These are phyloP conservation scores for Pseudomassariella vexata DNA, from an alignment of 2,329 filamentous ascomycete species.

Conservation along the genomic window DNA sequence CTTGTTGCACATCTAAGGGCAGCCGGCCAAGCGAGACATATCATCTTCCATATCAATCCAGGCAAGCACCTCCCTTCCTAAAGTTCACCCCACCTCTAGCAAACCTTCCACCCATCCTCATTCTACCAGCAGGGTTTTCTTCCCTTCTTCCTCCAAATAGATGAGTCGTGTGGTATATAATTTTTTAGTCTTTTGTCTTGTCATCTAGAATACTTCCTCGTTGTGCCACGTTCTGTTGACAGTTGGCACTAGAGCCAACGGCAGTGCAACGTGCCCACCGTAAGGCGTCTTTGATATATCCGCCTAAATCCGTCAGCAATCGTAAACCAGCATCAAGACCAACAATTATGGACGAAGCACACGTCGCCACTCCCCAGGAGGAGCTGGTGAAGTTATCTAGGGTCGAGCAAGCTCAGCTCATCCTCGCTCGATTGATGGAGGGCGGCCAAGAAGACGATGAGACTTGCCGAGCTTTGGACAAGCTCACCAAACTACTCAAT, in stretches of 20 bases:
- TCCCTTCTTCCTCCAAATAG: no score
- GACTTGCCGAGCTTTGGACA: slow-evolving; percentile 53
- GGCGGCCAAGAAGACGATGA: slow-evolving; percentile 78
- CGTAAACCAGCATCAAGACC: no score
- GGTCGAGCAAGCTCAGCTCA: slow-evolving; percentile 62
- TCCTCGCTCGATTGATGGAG: slow-evolving; percentile 85
- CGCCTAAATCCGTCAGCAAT: no score
- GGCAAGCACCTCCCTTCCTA: no score
- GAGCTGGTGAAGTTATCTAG: slow-evolving; percentile 18
- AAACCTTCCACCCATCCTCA: no score
- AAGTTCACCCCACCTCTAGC: no score
- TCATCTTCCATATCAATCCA: no score
- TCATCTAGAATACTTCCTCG: not conserved
- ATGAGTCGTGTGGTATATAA: no score
- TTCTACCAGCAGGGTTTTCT: no score
- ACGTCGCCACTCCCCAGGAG: slow-evolving; percentile 17
- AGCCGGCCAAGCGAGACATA: no score
- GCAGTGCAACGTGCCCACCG: no score
- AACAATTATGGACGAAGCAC: slow-evolving; percentile 26
- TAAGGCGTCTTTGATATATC: no score
- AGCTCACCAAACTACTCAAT: slow-evolving; percentile 53
- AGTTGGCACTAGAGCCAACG: not conserved
- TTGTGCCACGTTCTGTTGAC: not conserved
- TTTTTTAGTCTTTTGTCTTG: not conserved
- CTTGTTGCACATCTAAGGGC: slow-evolving; percentile 4